Evolutionary conservation across 768 basidiomycete species (phyloP), one percentile per base, ranked within the genome.

Genomic region (Amanita subjunquillea): DNA sequence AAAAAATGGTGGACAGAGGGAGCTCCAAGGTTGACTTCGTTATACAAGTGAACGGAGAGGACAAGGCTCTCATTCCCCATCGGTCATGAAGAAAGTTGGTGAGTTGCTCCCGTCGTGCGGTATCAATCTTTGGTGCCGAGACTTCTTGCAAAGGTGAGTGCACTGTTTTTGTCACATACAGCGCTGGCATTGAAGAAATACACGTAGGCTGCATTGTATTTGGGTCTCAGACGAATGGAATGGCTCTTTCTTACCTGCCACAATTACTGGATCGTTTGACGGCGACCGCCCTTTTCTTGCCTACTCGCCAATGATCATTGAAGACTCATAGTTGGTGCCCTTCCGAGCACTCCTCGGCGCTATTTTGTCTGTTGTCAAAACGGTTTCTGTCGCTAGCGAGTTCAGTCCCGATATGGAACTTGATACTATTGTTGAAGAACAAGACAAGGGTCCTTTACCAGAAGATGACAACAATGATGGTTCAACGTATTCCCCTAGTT

Each of bases 181-280:
- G 17, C 47, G 32, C 29, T 29, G 39, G 40, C 17, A 17, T 34
- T 36, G 0, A 47, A 47, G 46, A 36, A 47, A 53, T 53, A 44
- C 50, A 48, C 53, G 51, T 39, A 56, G 53, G 57, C 53, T 46
- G 53, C 57, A 43, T 53, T 57, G 56, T 55, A 57, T 45, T 43
- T 59, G 40, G 58, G 58, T 37, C 39, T 57, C 49, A 59, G 56
- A 55, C 43, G 42, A 37, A 48, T 59, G 58, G 54, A 59, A 57
- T 57, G 58, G 58, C 50, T 59, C 22, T 57, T 59, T 54, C 8
- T 60, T 25, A 54, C 57, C 43, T 60, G 59, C 48, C 58, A 57
- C 41, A 59, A 59, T 48, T 59, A 57, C 45, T 59, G 58, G 58
- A 56, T 59, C 48, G 55, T 57, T 52, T 59, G 57, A 59, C 32